These are phyloP conservation scores for Pichia sp. DNA, from an alignment of 1,139 yeast species.

Conservation along the genomic window DNA sequence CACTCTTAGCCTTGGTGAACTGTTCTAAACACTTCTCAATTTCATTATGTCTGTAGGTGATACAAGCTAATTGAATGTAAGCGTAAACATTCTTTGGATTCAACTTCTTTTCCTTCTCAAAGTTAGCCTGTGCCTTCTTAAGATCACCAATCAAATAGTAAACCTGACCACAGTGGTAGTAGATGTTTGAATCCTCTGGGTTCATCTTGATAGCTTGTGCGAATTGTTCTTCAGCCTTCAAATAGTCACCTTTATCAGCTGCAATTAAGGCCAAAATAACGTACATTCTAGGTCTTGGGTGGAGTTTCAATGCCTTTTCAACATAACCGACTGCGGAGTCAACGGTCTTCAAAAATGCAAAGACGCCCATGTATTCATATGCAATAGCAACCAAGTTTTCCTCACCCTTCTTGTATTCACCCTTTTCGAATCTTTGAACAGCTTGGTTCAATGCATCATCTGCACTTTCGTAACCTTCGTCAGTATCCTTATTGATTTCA, in stretches of 20 bases:
- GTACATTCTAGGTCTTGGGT: constrained; percentile 78
- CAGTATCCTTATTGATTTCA: constrained; percentile 54
- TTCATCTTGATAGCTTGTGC: constrained; percentile 64
- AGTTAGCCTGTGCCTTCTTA: constrained; percentile 65
- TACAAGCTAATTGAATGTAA: constrained; percentile 88
- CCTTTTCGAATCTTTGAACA: constrained; percentile 40
- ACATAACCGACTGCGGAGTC: constrained; percentile 50
- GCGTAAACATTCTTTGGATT: constrained; percentile 78
- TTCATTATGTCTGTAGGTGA: constrained; percentile 77
- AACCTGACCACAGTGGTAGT: constrained; percentile 93
- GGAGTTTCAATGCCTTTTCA: constrained; percentile 54
- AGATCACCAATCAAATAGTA: constrained; percentile 75
- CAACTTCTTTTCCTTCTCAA: constrained; percentile 65
- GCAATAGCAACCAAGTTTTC: constrained; percentile 58
- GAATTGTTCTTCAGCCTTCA: constrained; percentile 63
- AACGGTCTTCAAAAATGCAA: constrained; percentile 75
- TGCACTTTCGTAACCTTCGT: constrained; percentile 70
- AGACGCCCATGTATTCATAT: constrained; percentile 75
- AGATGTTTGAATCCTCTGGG: constrained; percentile 71
- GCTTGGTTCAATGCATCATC: constrained; percentile 66
- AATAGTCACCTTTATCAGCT: constrained; percentile 67
- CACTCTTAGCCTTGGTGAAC: constrained; percentile 66
- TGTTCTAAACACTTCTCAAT: constrained; percentile 34
- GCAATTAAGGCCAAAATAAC: constrained; percentile 77
- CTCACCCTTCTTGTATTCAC: constrained; percentile 23